These are phyloP conservation scores for Crithidia mellificae DNA, from an alignment of 208 protist genomes.

Conservation along the genomic window DNA sequence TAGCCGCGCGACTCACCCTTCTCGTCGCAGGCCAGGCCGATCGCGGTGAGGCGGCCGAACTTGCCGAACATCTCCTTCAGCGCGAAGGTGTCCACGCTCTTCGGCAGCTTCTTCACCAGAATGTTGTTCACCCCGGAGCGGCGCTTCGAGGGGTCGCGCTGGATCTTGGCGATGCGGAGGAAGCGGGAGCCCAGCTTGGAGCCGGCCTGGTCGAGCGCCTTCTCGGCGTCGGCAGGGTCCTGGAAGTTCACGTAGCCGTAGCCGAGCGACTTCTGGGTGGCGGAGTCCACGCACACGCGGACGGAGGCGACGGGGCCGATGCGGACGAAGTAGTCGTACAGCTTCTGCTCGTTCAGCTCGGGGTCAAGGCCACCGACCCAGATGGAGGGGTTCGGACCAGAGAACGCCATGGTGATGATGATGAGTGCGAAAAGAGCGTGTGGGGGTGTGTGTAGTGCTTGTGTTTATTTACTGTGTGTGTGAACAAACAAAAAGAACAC, in stretches of 20 bases:
- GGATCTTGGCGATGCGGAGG: constrained; percentile 98
- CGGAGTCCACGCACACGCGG: constrained; percentile 97
- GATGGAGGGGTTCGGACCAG: constrained; percentile 93
- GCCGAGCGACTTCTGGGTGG: constrained; percentile 97
- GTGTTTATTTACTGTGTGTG: no score
- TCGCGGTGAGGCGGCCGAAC: constrained; percentile 94
- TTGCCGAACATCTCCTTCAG: constrained; percentile 94
- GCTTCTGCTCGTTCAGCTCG: constrained; percentile 94
- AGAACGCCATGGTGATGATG: constrained; percentile 53
- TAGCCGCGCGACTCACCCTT: constrained; percentile 94
- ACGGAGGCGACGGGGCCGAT: constrained; percentile 97
- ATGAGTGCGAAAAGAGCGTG: background rate
- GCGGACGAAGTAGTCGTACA: constrained; percentile 98
- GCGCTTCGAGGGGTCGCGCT: constrained; percentile 97
- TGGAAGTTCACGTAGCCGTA: constrained; percentile 99
- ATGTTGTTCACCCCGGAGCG: constrained; percentile 98
- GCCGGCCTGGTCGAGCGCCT: constrained; percentile 98
- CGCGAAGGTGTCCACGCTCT: constrained; percentile 95
- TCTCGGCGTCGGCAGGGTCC: constrained; percentile 96
- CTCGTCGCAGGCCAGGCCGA: constrained; percentile 88
- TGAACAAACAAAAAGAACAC: background rate
- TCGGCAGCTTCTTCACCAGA: constrained; percentile 98
- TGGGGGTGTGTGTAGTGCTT: no score
- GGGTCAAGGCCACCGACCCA: constrained; percentile 98
- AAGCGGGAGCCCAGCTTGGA: constrained; percentile 91